Conservation (phyloP, 108 stramenopile genomes). For the Stephanodiscus triporus region DNA sequence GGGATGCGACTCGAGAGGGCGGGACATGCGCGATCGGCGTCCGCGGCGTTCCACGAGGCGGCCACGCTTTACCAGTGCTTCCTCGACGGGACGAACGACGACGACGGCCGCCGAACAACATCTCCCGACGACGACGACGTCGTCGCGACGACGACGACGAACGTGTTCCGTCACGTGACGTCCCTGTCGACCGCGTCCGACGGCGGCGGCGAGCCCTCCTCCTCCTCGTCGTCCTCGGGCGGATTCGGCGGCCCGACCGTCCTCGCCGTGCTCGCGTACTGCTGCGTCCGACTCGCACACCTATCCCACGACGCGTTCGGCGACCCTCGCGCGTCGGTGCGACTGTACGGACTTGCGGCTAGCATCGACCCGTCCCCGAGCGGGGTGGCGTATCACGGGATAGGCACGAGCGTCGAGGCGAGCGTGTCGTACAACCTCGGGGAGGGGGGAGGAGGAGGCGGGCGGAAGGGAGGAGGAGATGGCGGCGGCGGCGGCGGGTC, state of each 20-base stretch:
- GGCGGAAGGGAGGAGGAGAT: background rate
- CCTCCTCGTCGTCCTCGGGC: too few species aligned
- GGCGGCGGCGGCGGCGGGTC: background rate
- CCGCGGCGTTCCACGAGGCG: constrained; percentile 79
- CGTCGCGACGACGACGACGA: background rate
- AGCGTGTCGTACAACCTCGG: constrained; percentile 25
- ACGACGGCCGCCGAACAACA: background rate
- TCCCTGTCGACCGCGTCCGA: constrained; percentile 22
- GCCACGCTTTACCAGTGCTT: constrained; percentile 88
- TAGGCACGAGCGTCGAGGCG: constrained; percentile 74
- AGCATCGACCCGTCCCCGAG: constrained; percentile 70
- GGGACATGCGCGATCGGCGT: constrained; percentile 71
- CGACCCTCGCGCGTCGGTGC: constrained; percentile 71
- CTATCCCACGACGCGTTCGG: constrained; percentile 79
- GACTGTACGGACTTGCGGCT: constrained; percentile 67
- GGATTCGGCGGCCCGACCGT: constrained; percentile 27
- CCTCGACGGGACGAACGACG: constrained; percentile 45
- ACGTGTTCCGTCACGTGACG: constrained; percentile 76
- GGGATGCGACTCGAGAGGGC: constrained; percentile 71
- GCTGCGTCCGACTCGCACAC: constrained; percentile 73
- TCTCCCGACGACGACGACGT: background rate
- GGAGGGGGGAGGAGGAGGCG: background rate
- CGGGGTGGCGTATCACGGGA: constrained; percentile 64
- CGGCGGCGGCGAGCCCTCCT: background rate
- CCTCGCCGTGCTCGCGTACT: constrained; percentile 64